Evolutionary conservation across 2,329 filamentous ascomycete species (phyloP), one percentile per base, ranked within the genome.

Genomic region (Cercospora zeina): DNA sequence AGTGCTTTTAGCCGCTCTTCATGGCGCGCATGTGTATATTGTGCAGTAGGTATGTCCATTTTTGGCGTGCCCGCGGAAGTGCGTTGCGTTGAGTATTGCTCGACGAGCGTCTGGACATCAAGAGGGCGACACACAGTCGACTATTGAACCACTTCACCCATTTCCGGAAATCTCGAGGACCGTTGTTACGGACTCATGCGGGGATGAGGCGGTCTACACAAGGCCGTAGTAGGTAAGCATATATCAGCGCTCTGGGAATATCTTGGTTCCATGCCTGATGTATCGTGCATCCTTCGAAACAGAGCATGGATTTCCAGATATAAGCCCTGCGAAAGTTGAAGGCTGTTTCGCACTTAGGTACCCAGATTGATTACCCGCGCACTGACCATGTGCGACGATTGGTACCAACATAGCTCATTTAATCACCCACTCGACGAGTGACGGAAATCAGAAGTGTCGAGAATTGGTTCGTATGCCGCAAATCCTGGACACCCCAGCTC

Each of bases 51-150:
- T 16, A 58, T 51, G 24, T 50, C 37, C 19, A 31, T 57, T 31
- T n/a, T n/a, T 24, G 30, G 39, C 31, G 47, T 30, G n/a, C 37
- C 16, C 27, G 37, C 16, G 27, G 19, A 1, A 4, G 37, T 34
- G 27, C 21, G 27, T 57, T 47, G 39, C 39, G 39, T 45, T 21
- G 10, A 21, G 10, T 21, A n/a, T 42, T 45, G 37, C 13, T 54
- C 19, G 30, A 10, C n/a, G 54, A 49, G 33, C 16, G 42, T 21
- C 21, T n/a, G 21, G 42, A 16, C 33, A 19, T 14, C 19, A n/a
- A 57, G 54, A 42, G n/a, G 6, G 39, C 45, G 39, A 42, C 9
- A 16, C 6, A 31, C 54, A 57, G 27, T 45, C 39, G 21, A 57
- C 37, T 24, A 42, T 24, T 31, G 54, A 33, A 13, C n/a, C n/a